Conservation (phyloP, 2,329 filamentous ascomycete species). For the Microascus cirrosus region DNA sequence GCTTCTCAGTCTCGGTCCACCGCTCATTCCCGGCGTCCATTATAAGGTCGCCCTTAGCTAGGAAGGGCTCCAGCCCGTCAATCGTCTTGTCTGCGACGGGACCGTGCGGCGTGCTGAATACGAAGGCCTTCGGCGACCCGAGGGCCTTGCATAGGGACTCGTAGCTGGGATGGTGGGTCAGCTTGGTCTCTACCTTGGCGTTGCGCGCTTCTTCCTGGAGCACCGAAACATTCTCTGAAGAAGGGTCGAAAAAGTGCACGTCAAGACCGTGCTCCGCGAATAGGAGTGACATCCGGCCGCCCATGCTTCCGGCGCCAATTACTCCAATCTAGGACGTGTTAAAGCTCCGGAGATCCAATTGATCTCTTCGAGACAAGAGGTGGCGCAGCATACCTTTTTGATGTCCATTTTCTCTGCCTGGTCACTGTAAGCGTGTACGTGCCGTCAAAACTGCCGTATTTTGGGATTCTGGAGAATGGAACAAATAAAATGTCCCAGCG, state of each 20-base stretch:
- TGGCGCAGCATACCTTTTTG: neutral
- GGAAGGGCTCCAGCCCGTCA: slow-evolving; percentile 23
- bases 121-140: slow-evolving; percentile 8
- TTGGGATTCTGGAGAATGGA: neutral
- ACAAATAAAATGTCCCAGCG: too few species aligned
- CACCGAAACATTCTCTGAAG: slow-evolving; percentile 32
- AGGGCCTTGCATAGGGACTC: slow-evolving; percentile 8
- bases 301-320: slow-evolving; percentile 48
- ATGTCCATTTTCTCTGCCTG: neutral
- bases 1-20: slow-evolving; percentile 50
- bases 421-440: neutral
- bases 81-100: neutral
- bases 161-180: slow-evolving; percentile 9
- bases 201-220: slow-evolving; percentile 21
- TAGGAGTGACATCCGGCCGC: slow-evolving; percentile 45
- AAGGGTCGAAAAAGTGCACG: slow-evolving; percentile 44
- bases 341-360: neutral
- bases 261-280: slow-evolving; percentile 44
- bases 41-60: slow-evolving; percentile 53
- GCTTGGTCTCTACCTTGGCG: slow-evolving; percentile 15
- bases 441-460: too few species aligned
- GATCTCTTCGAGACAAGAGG: neutral
- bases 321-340: slow-evolving; percentile 32
- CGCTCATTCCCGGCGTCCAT: slow-evolving; percentile 60
- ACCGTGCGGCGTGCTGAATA: slow-evolving; percentile 11